A percentile compares a stretch with the other conserved stretches of the same genome.
Conservation (phyloP, 768 basidiomycete species). For the Trametes maxima region DNA sequence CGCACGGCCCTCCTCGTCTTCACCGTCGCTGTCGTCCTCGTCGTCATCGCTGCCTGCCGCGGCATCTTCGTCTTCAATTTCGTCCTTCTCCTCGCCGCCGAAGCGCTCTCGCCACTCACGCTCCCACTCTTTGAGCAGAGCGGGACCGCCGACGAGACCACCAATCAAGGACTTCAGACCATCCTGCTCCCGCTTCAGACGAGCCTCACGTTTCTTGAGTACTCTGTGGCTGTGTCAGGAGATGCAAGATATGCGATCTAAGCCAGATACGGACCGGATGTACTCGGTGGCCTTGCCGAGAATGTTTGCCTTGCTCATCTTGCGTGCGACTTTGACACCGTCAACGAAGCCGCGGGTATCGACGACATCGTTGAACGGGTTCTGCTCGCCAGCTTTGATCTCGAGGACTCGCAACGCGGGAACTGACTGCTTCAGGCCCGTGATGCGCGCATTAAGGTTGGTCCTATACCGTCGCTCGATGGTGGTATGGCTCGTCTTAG, state of each 20-base stretch:
- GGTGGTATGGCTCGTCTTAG: slow-evolving; percentile 90
- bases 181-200: slow-evolving; percentile 73
- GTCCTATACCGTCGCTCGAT: slow-evolving; percentile 89
- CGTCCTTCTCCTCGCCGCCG: slow-evolving; percentile 76
- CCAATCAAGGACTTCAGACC: slow-evolving; percentile 70
- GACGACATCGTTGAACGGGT: slow-evolving; percentile 51
- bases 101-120: slow-evolving; percentile 70
- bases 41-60: slow-evolving; percentile 52
- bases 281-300: slow-evolving; percentile 91
- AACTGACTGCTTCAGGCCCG: slow-evolving; percentile 76
- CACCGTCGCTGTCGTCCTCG: slow-evolving; percentile 47
- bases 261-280: slow-evolving; percentile 50
- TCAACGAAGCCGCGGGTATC: slow-evolving; percentile 87
- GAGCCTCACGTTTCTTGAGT: slow-evolving; percentile 72
- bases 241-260: background rate
- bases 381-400: slow-evolving; percentile 40
- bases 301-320: slow-evolving; percentile 89
- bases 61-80: slow-evolving; percentile 45
- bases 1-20: slow-evolving; percentile 49
- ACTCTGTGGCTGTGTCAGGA: slow-evolving; percentile 47
- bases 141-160: slow-evolving; percentile 75
- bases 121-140: slow-evolving; percentile 75
- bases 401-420: slow-evolving; percentile 83
- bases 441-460: slow-evolving; percentile 85
- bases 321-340: slow-evolving; percentile 89